Evolutionary conservation across 306 rosid genomes (phyloP).

Genomic region (Pterocarpus santalinus): DNA sequence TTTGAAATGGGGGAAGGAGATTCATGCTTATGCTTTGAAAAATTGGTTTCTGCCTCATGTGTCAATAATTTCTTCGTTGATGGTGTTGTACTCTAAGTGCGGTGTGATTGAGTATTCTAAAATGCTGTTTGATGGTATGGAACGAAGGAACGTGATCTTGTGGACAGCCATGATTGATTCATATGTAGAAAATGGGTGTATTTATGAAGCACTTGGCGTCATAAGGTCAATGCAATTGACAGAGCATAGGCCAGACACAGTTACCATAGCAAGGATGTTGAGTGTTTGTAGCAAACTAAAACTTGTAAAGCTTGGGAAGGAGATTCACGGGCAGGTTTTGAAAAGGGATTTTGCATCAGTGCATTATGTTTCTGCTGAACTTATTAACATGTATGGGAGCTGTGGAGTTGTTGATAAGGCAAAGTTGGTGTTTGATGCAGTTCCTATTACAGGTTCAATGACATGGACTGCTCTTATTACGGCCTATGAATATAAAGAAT

Average conservation of each 20-base stretch:
- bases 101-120: slow-evolving; percentile 61
- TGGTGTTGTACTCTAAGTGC: slow-evolving; percentile 82
- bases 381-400: slow-evolving; percentile 71
- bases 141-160: slow-evolving; percentile 65
- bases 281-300: slow-evolving; percentile 59
- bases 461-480: slow-evolving; percentile 83
- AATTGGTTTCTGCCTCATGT: slow-evolving; percentile 69
- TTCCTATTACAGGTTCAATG: slow-evolving; percentile 77
- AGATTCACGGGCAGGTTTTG: slow-evolving; percentile 76
- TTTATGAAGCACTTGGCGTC: slow-evolving; percentile 58
- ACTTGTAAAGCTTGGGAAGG: slow-evolving; percentile 72
- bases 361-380: slow-evolving; percentile 69
- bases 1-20: slow-evolving; percentile 71
- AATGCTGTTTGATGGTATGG: slow-evolving; percentile 63
- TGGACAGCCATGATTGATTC: slow-evolving; percentile 91
- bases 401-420: slow-evolving; percentile 64
- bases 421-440: slow-evolving; percentile 56
- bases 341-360: slow-evolving; percentile 60
- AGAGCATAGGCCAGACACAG: slow-evolving; percentile 70
- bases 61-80: slow-evolving; percentile 67
- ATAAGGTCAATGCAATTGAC: slow-evolving; percentile 72
- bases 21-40: slow-evolving; percentile 79
- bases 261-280: slow-evolving; percentile 69
- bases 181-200: slow-evolving; percentile 51
- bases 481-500: slow-evolving; percentile 61